Base-by-base conservation (phyloP, 176 grass and related monocot genomes). In the Thinopyrum elongatum region DNA sequence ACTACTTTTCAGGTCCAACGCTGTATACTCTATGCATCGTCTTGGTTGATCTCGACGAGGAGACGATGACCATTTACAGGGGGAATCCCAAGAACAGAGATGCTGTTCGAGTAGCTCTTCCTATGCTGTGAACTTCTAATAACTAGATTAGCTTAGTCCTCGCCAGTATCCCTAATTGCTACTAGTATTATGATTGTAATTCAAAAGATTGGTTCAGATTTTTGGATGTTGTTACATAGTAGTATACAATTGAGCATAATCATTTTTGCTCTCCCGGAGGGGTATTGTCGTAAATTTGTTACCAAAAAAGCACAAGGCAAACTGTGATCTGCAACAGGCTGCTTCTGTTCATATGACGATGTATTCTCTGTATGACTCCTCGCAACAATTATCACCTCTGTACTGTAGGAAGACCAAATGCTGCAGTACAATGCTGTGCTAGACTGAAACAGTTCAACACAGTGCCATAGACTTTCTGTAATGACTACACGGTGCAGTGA, bases 21-120 rank as follows among this genome's bases (percentile, higher is more conserved):
- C 41, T 98, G 59, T 79, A 94, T 74, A 98, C 92, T 4, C 78
- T 98, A 1, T 95, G 93, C 91, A 92, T 90, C 28, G 96, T 86
- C 30, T 61, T 98, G 72, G 65, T 92, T 76, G 91, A 98, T 91
- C 86, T 95, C 4, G 91, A 95, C 21, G 88, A 89, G 41, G 22
- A 46, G 49, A 94, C 77, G 19, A 83, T 94, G 84, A 85, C 88
- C 58, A 92, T 98, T 86, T 94, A 93, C 80, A 88, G 21, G 85
- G 88, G 90, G 6, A 91, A 94, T 34, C 93, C 94, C 0, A 92
- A 74, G 82, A 86, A 72, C 3, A 26, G 82, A 86, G 47, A 94
- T 2, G 26, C 33, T 14, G 44, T 63, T 30, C 74, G 65, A 88
- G 39, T 81, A 86, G 79, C 79, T 35, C 73, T 95, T 80, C 88